phyloP scores from a whole-genome alignment of 495 filamentous ascomycete species.

The Cladorrhinum samala region DNA sequence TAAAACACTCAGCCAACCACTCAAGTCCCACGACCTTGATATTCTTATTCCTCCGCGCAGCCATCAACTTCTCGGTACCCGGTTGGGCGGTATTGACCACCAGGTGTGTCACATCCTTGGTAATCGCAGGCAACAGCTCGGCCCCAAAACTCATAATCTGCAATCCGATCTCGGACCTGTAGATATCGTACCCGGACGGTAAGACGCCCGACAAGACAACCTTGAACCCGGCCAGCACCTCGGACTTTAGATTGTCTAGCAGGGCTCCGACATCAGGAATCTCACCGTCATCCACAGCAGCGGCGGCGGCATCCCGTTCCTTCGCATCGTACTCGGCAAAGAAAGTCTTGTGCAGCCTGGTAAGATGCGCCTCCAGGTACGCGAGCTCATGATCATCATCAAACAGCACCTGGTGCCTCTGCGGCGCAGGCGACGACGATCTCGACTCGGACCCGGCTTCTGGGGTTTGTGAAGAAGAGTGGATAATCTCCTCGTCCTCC shows the following conservation, averaged over 20 bases:
- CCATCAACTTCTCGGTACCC: conserved; percentile 82
- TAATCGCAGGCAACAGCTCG: conserved; percentile 51
- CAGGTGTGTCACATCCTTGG: conserved; percentile 42
- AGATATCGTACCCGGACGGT: conserved; percentile 67
- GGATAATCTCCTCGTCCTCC: conserved; percentile 58
- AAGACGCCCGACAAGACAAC: conserved; percentile 88
- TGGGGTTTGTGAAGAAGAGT: too few relatives aligned
- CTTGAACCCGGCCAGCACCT: conserved; percentile 60
- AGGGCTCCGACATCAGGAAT: conserved; percentile 82
- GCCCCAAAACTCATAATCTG: conserved; percentile 86
- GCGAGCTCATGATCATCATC: conserved; percentile 79
- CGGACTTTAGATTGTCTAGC: conserved; percentile 69
- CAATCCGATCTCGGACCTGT: conserved; percentile 70
- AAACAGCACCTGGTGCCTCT: conserved; percentile 69
- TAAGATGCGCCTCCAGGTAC: conserved; percentile 65
- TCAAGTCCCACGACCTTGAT: conserved; percentile 86
- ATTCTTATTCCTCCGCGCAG: conserved; percentile 61
- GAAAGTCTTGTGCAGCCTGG: conserved; percentile 68
- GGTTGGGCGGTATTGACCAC: conserved; percentile 53
- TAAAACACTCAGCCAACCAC: conserved; percentile 80
- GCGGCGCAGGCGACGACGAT: conserved; percentile 35
- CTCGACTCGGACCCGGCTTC: conserved; percentile 27
- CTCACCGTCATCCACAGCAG: conserved; percentile 51
- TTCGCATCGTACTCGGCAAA: conserved; percentile 65
- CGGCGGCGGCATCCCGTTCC: conserved; percentile 11